These are phyloP conservation scores for Aspergillus sp. DNA, from an alignment of 2,329 filamentous ascomycete species.

Conservation along the genomic window DNA sequence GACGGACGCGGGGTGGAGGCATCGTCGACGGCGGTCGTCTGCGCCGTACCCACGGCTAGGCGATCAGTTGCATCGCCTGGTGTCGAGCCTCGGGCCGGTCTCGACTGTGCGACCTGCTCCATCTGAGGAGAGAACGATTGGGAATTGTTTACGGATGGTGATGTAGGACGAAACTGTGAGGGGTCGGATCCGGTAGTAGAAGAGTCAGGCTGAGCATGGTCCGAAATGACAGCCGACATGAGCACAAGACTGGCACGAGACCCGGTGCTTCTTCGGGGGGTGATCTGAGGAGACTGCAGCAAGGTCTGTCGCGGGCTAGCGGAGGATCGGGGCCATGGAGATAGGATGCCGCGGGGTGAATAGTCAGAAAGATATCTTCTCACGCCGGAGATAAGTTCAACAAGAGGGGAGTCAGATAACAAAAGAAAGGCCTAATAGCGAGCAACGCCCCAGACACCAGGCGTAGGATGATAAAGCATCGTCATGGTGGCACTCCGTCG, in stretches of 20 bases:
- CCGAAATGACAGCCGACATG: slow-evolving; percentile 31
- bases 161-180: slow-evolving; percentile 12
- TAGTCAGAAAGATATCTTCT: neutral
- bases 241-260: slow-evolving; percentile 11
- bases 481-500: slow-evolving; percentile 18
- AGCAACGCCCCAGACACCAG: neutral
- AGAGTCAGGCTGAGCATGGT: slow-evolving; percentile 32
- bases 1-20: slow-evolving; percentile 14
- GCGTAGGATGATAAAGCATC: slow-evolving; percentile 8
- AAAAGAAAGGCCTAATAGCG: neutral
- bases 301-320: slow-evolving; percentile 29
- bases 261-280: slow-evolving; percentile 18
- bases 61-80: slow-evolving; percentile 19
- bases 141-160: slow-evolving; percentile 19
- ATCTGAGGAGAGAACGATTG: slow-evolving; percentile 28
- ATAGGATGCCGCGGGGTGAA: slow-evolving; percentile 3
- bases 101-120: slow-evolving; percentile 33
- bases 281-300: slow-evolving; percentile 18
- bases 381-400: neutral
- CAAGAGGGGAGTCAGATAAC: neutral
- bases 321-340: slow-evolving; percentile 29
- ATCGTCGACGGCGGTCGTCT: slow-evolving; percentile 19
- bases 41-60: slow-evolving; percentile 18
- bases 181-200: slow-evolving; percentile 13
- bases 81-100: slow-evolving; percentile 24